Evolutionary conservation across 305 asterid genomes (phyloP).

Genomic region (Fraxinus baroniana): DNA sequence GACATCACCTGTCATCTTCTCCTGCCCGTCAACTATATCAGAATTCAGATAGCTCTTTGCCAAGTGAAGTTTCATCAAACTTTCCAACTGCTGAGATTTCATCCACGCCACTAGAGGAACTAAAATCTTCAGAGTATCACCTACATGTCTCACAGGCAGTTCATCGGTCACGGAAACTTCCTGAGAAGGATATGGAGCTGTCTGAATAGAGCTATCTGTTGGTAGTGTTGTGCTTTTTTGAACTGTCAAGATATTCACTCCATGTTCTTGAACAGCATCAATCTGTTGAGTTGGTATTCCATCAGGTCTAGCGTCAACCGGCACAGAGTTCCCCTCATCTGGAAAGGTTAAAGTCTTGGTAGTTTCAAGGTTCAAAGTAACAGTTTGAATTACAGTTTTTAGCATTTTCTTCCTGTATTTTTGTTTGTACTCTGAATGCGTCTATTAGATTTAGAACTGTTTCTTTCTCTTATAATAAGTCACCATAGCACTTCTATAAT

Average conservation of each 20-base stretch:
- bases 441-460: constrained; percentile 43
- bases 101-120: neutral
- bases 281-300: constrained; percentile 17
- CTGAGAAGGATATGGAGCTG: neutral
- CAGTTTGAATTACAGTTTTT: constrained; percentile 10
- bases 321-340: constrained; percentile 7
- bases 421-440: constrained; percentile 46
- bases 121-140: neutral
- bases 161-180: neutral
- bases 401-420: constrained; percentile 32
- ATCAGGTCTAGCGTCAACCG: constrained; percentile 5
- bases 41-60: neutral
- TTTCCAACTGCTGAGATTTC: neutral
- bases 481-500: constrained; percentile 63
- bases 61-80: neutral
- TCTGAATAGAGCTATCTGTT: neutral
- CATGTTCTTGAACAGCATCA: constrained; percentile 18
- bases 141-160: neutral
- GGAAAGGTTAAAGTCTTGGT: neutral
- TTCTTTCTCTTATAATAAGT: constrained; percentile 52
- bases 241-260: constrained; percentile 8
- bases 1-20: neutral
- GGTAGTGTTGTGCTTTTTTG: neutral
- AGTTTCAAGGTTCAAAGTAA: neutral
- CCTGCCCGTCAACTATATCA: neutral